These are phyloP conservation scores for Alopecurus myosuroides DNA, from an alignment of 176 grass and related monocot species.

Conservation along the genomic window DNA sequence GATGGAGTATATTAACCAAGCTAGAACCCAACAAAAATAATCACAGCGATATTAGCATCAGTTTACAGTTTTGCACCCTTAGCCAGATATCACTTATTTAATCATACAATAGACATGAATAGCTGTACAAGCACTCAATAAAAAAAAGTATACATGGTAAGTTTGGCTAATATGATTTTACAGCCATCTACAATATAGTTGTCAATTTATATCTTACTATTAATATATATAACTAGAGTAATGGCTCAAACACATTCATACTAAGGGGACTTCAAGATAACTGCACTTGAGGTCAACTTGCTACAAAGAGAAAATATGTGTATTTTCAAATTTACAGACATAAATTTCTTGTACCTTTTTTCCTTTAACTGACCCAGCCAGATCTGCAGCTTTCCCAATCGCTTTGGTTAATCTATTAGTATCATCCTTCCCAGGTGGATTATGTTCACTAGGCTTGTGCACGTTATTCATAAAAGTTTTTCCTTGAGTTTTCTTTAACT, in stretches of 20 bases:
- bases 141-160: neutral
- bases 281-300: neutral
- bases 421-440: conserved; percentile 80
- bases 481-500: conserved; percentile 69
- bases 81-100: neutral
- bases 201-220: neutral
- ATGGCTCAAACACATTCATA: neutral
- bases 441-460: conserved; percentile 80
- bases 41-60: neutral
- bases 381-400: conserved; percentile 86
- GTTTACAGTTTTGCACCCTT: neutral
- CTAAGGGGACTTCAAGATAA: conserved; percentile 5
- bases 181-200: neutral
- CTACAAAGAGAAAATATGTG: neutral
- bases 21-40: neutral
- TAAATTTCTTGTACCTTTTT: conserved; percentile 55
- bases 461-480: conserved; percentile 43
- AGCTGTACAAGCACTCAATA: neutral
- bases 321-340: neutral
- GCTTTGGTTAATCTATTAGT: conserved; percentile 84
- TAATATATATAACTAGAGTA: neutral
- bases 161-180: neutral
- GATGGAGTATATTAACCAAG: neutral
- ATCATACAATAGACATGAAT: neutral
- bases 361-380: conserved; percentile 64